Evolutionary conservation across 2,329 filamentous ascomycete species (phyloP).

Genomic region (Hymenoscyphus fructigenus): DNA sequence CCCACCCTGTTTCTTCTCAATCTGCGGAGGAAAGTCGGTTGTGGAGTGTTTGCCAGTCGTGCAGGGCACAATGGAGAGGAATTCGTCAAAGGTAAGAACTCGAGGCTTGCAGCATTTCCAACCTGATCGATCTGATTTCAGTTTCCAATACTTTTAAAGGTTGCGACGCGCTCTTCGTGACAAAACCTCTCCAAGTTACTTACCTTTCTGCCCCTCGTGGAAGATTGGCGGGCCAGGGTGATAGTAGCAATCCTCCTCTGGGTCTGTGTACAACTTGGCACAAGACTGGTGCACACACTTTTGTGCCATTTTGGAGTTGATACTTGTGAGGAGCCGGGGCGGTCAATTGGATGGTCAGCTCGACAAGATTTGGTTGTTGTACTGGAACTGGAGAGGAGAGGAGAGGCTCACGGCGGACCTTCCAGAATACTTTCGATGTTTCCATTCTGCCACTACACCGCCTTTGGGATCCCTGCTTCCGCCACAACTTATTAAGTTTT

Average conservation of each 20-base stretch:
- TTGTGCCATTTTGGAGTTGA: slow-evolving; percentile 45
- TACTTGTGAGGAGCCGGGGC: neutral
- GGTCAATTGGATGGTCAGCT: neutral
- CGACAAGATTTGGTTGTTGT: neutral
- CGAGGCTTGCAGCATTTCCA: slow-evolving; percentile 99
- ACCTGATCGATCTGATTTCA: slow-evolving; percentile 52
- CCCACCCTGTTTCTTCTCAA: slow-evolving; percentile 56
- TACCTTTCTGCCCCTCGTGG: slow-evolving; percentile 98
- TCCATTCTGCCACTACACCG: neutral
- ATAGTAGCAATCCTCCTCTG: slow-evolving; percentile 82
- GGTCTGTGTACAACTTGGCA: slow-evolving; percentile 80
- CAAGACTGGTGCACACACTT: slow-evolving; percentile 98
- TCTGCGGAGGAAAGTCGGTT: slow-evolving; percentile 66
- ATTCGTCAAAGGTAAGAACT: slow-evolving; percentile 97
- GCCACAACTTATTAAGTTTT: no score
- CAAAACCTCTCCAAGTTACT: slow-evolving; percentile 13
- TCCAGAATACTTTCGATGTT: neutral
- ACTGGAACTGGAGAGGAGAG: neutral
- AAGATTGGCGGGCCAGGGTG: slow-evolving; percentile 93
- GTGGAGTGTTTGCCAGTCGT: slow-evolving; percentile 91
- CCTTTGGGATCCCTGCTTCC: no score
- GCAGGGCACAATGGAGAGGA: slow-evolving; percentile 88
- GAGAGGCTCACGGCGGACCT: neutral
- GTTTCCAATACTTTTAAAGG: neutral
- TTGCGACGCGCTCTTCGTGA: neutral